These are phyloP conservation scores for Gigaspora rosea DNA, from an alignment of 192 early-diverging fungal species.

Conservation along the genomic window DNA sequence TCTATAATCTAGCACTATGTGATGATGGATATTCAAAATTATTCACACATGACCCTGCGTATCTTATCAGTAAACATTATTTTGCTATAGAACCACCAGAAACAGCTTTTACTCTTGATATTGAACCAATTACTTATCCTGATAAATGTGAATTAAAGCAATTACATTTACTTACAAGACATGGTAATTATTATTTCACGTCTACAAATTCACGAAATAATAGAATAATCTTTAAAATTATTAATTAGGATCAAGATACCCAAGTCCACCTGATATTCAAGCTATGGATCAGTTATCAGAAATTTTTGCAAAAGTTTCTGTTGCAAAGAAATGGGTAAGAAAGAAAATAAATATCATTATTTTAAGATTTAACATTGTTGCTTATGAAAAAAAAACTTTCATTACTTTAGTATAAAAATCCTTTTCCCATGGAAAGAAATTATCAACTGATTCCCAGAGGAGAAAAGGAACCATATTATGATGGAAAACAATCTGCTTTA, in stretches of 20 bases:
- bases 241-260: conserved; percentile 6
- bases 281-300: neutral
- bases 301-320: neutral
- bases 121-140: too few species aligned
- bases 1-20: too few species aligned
- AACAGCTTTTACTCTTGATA: neutral
- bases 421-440: neutral
- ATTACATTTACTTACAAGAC: too few species aligned
- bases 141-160: too few species aligned
- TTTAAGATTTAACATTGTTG: neutral
- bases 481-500: too few species aligned
- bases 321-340: neutral
- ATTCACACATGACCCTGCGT: neutral
- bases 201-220: neutral
- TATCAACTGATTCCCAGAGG: too few species aligned
- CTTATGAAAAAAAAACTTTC: neutral
- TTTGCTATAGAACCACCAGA: neutral
- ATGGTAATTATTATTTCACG: neutral
- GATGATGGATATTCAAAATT: too few species aligned
- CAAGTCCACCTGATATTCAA: neutral
- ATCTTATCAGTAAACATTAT: neutral
- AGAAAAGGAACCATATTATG: too few species aligned
- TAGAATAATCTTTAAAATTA: neutral
- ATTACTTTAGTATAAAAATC: conserved; percentile 3
- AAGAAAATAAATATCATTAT: neutral